Evolutionary conservation across 495 filamentous ascomycete species (phyloP).

Genomic region (Margaritispora aquatica): DNA sequence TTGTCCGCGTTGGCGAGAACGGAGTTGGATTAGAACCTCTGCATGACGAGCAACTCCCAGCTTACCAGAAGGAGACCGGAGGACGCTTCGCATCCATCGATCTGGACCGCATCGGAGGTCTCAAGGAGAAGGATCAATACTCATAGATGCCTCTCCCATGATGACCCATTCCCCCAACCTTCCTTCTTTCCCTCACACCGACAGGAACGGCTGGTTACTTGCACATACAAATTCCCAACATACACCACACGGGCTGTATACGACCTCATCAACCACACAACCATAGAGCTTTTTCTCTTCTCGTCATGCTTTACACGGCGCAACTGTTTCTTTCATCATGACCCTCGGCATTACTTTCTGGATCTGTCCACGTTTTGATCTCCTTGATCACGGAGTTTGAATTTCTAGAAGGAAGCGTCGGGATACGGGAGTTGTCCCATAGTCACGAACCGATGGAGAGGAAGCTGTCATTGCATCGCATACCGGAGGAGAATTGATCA

Average conservation of each 20-base stretch:
- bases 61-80: constrained; percentile 71
- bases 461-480: neutral
- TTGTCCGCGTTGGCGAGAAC: constrained; percentile 85
- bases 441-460: neutral
- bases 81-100: constrained; percentile 87
- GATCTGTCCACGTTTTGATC: neutral
- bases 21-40: constrained; percentile 84
- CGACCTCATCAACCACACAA: neutral
- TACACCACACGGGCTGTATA: neutral
- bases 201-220: neutral
- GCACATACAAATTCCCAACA: neutral
- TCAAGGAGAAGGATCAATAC: constrained; percentile 68
- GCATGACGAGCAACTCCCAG: constrained; percentile 64
- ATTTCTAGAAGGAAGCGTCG: too few species aligned
- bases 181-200: neutral
- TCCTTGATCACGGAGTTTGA: neutral
- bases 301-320: neutral
- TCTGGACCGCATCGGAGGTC: constrained; percentile 86
- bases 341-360: neutral
- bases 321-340: neutral
- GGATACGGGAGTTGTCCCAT: too few species aligned
- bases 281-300: neutral
- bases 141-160: constrained; percentile 10
- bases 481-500: neutral
- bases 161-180: neutral